Evolutionary conservation across 2,329 filamentous ascomycete species (phyloP).

Genomic region (Elsinoe arachidis): DNA sequence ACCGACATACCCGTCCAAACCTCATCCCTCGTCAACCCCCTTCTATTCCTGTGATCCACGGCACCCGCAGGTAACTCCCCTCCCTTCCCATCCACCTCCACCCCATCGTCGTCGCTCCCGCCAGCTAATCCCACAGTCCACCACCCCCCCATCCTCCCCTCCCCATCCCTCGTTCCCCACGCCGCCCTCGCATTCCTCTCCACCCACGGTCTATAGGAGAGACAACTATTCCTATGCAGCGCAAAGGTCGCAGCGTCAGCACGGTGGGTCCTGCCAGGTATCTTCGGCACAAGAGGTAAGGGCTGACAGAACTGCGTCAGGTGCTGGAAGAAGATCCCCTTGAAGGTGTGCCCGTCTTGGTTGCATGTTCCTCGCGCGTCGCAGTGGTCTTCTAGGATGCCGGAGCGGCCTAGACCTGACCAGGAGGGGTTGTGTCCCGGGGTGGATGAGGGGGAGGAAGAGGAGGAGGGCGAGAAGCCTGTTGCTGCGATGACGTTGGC

Average conservation of each 20-base stretch:
- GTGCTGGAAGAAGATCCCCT: conserved; percentile 91
- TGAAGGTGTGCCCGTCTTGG: conserved; percentile 84
- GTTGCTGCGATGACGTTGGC: conserved; percentile 66
- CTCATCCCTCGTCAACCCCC: conserved; percentile 4
- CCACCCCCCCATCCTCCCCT: conserved; percentile 76
- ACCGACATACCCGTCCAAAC: conserved; percentile 6
- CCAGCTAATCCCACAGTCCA: conserved; percentile 49
- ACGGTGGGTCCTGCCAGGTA: conserved; percentile 36
- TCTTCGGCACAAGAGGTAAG: conserved; percentile 40
- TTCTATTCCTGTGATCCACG: conserved; percentile 40
- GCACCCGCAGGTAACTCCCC: conserved; percentile 33
- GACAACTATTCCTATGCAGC: conserved; percentile 54
- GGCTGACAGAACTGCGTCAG: conserved; percentile 67
- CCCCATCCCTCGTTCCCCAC: conserved; percentile 54
- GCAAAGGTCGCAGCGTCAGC: conserved; percentile 22
- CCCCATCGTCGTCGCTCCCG: not conserved
- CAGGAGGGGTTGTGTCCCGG: conserved; percentile 39
- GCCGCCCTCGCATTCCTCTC: conserved; percentile 67
- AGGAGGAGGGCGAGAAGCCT: conserved; percentile 60
- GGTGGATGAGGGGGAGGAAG: too few relatives aligned
- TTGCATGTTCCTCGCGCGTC: conserved; percentile 67
- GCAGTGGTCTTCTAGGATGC: conserved; percentile 74
- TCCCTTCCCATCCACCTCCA: not conserved
- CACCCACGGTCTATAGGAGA: conserved; percentile 62
- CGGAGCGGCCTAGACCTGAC: conserved; percentile 66